Conservation (phyloP, 805 yeast species). For the Pichia heedii region DNA sequence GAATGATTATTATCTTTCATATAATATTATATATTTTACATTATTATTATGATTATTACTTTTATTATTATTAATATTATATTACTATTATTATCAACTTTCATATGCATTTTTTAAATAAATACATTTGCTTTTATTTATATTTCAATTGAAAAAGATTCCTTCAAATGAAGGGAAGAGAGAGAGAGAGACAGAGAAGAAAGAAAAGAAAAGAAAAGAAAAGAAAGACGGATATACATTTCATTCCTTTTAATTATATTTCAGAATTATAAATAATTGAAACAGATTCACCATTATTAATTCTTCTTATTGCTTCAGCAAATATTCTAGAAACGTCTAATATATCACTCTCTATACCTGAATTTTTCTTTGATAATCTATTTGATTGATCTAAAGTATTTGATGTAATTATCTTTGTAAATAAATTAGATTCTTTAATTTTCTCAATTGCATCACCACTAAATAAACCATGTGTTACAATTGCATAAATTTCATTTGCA, state of each 20-base stretch:
- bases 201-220: constrained; percentile 3
- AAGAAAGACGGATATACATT: neutral
- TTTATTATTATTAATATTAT: neutral
- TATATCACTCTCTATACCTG: constrained; percentile 38
- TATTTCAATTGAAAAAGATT: too few species aligned
- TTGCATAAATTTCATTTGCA: constrained; percentile 74
- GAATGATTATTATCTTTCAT: too few species aligned
- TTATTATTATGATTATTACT: neutral
- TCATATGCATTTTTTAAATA: neutral
- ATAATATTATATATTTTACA: too few species aligned
- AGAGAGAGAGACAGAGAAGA: too few species aligned
- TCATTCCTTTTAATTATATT: constrained; percentile 31
- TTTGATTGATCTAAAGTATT: constrained; percentile 83
- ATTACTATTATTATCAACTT: neutral
- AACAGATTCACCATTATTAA: constrained; percentile 94
- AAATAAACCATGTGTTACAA: constrained; percentile 88
- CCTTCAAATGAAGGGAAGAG: too few species aligned
- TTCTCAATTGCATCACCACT: constrained; percentile 83
- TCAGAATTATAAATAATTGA: constrained; percentile 88
- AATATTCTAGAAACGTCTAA: constrained; percentile 82
- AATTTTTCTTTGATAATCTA: constrained; percentile 37
- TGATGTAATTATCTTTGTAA: constrained; percentile 82
- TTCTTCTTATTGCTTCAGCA: constrained; percentile 92
- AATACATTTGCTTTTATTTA: too few species aligned
- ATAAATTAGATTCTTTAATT: constrained; percentile 47